Conservation (phyloP, 1,139 yeast species). For the Debaryomyces coudertii region DNA sequence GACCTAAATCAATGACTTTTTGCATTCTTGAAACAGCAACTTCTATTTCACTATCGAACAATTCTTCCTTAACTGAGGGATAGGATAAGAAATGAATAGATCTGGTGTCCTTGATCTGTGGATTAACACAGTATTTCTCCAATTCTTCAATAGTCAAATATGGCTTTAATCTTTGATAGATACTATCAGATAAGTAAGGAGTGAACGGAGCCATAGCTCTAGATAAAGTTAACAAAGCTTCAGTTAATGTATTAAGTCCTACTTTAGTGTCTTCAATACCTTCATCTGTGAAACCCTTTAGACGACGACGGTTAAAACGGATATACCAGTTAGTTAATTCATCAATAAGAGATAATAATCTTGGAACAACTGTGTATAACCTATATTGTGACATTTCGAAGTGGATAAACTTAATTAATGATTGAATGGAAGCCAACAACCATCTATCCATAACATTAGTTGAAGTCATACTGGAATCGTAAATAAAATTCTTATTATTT, state of each 20-base stretch:
- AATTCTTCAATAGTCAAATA: slow-evolving; percentile 61
- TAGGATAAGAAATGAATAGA: slow-evolving; percentile 92
- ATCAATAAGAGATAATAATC: slow-evolving; percentile 83
- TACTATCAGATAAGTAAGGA: slow-evolving; percentile 90
- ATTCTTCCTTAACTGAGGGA: slow-evolving; percentile 83
- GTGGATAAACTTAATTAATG: slow-evolving; percentile 83
- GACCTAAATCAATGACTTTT: slow-evolving; percentile 92
- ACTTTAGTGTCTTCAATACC: slow-evolving; percentile 81
- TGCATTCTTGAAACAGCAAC: slow-evolving; percentile 94
- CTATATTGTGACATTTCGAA: slow-evolving; percentile 88
- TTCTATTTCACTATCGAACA: slow-evolving; percentile 78
- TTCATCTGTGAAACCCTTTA: slow-evolving; percentile 79
- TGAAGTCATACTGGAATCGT: slow-evolving; percentile 64
- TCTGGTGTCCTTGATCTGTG: slow-evolving; percentile 57
- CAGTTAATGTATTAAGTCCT: slow-evolving; percentile 89
- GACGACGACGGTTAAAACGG: slow-evolving; percentile 95
- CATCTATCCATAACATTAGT: slow-evolving; percentile 96
- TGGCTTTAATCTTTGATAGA: slow-evolving; percentile 74
- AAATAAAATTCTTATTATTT: slow-evolving; percentile 69
- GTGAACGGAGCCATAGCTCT: slow-evolving; percentile 99
- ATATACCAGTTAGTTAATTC: slow-evolving; percentile 98
- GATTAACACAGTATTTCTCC: slow-evolving; percentile 43
- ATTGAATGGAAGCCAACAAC: slow-evolving; percentile 93
- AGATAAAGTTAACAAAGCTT: slow-evolving; percentile 83
- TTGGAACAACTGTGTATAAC: slow-evolving; percentile 94